Conservation (phyloP, 2,329 filamentous ascomycete species). For the Myriosclerotinia curreyana region DNA sequence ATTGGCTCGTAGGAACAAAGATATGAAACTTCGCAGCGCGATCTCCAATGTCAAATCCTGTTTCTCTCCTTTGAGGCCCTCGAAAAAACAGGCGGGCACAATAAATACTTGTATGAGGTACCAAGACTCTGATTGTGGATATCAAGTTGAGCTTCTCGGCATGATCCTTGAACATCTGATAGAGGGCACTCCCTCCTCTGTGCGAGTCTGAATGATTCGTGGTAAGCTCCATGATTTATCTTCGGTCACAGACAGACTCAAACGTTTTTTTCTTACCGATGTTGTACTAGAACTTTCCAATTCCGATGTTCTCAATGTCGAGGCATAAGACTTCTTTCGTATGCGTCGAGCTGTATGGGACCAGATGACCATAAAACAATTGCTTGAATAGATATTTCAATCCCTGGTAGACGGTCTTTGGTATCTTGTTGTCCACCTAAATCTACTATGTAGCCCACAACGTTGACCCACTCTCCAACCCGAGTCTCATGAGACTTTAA, state of each 20-base stretch:
- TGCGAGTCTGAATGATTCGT: background rate
- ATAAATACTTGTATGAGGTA: background rate
- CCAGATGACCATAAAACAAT: slow-evolving; percentile 75
- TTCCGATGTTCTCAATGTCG: background rate
- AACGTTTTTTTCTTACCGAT: background rate
- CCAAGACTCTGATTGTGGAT: background rate
- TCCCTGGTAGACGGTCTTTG: slow-evolving; percentile 26
- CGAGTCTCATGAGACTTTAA: slow-evolving; percentile 62
- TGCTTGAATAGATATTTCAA: slow-evolving; percentile 61
- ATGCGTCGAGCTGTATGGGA: slow-evolving; percentile 66
- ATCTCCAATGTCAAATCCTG: background rate
- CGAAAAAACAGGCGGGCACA: background rate
- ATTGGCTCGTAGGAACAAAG: background rate
- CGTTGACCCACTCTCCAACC: slow-evolving; percentile 82
- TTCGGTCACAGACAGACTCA: background rate
- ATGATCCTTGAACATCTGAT: background rate
- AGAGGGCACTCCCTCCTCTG: background rate
- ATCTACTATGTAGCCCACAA: slow-evolving; percentile 71
- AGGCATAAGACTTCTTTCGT: slow-evolving; percentile 50
- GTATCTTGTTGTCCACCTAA: slow-evolving; percentile 20
- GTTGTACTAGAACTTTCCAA: background rate
- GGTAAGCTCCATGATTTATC: background rate
- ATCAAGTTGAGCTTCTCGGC: background rate
- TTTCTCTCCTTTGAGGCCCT: background rate
- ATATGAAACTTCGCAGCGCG: background rate